A percentile compares a stretch with the other conserved stretches of the same genome.
These are phyloP conservation scores for Taiwanofungus camphoratus DNA, from an alignment of 1,284 basidiomycete species.

Conservation along the genomic window DNA sequence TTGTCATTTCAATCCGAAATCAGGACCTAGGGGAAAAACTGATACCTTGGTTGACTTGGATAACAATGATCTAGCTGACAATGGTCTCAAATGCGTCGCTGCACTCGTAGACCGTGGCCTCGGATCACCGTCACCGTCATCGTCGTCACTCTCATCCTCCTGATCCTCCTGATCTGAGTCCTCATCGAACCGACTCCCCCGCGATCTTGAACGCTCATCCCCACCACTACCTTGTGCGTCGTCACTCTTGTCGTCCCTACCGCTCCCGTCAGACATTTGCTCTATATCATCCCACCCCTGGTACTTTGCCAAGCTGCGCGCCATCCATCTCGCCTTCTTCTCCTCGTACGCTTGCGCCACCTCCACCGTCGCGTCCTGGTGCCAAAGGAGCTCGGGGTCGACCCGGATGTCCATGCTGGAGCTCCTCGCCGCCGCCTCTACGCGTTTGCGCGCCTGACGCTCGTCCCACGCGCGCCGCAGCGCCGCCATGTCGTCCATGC, in stretches of 20 bases:
- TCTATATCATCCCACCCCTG: constrained; percentile 5
- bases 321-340: constrained; percentile 26
- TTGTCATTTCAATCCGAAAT: too few species aligned
- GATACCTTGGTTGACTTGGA: too few species aligned
- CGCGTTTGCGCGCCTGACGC: constrained; percentile 10
- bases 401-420: constrained; percentile 22
- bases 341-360: constrained; percentile 39
- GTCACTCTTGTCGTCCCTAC: too few species aligned
- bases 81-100: not conserved
- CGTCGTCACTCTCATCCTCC: not conserved
- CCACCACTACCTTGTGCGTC: too few species aligned
- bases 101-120: not conserved
- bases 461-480: constrained; percentile 28
- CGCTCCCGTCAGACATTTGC: not conserved
- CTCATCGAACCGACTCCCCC: too few species aligned
- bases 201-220: too few species aligned
- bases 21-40: too few species aligned
- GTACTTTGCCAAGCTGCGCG: constrained; percentile 7
- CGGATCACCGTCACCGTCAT: not conserved
- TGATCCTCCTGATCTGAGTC: too few species aligned
- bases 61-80: too few species aligned
- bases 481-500: constrained; percentile 14
- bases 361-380: constrained; percentile 19
- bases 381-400: constrained; percentile 11
- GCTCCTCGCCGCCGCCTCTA: constrained; percentile 17